Evolutionary conservation across 2,329 filamentous ascomycete species (phyloP).

Genomic region (Escovopsis weberi): DNA sequence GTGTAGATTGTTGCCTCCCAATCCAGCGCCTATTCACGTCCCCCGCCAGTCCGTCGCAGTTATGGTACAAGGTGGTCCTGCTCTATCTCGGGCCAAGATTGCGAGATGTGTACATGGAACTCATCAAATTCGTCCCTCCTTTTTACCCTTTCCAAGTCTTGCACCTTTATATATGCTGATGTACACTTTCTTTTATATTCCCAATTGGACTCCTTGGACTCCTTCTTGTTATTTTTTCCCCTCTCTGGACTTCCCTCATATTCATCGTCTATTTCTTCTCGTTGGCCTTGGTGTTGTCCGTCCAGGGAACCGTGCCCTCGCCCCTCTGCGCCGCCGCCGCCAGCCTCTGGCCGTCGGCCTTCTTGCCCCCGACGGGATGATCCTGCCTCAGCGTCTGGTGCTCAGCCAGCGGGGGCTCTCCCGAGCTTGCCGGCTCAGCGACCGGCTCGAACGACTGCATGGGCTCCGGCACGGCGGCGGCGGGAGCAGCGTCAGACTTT

Average conservation of each 20-base stretch:
- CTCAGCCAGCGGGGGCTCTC: background rate
- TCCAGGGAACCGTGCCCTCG: slow-evolving; percentile 7
- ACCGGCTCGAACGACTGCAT: background rate
- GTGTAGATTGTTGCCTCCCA: too few species aligned
- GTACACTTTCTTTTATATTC: background rate
- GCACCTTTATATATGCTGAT: slow-evolving; percentile 1
- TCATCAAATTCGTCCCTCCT: background rate
- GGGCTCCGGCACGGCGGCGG: background rate
- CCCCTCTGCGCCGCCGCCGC: slow-evolving; percentile 2
- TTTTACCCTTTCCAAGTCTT: background rate
- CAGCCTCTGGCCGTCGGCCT: too few species aligned
- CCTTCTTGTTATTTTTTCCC: background rate
- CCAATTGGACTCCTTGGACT: slow-evolving; percentile 3
- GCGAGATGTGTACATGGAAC: too few species aligned
- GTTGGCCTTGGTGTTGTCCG: slow-evolving; percentile 18
- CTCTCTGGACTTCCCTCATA: background rate
- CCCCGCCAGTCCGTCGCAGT: too few species aligned
- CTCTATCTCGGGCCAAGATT: too few species aligned
- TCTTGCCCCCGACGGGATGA: background rate
- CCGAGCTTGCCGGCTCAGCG: too few species aligned
- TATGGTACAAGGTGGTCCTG: too few species aligned
- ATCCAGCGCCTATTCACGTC: too few species aligned
- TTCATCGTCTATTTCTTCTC: slow-evolving; percentile 5
- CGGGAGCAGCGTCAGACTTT: background rate
- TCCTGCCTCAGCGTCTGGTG: slow-evolving; percentile 5